These are phyloP conservation scores for Brassica napus DNA, from an alignment of 345 rosid genomes.

Conservation along the genomic window Da-Ae NC_063436.1:9538501-9539000, in stretches of 20 bases:
- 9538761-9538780: constrained; percentile 9
- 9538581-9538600: constrained; percentile 70
- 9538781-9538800: constrained; percentile 33
- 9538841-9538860: constrained; percentile 28
- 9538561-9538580: constrained; percentile 87
- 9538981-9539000: constrained; percentile 21
- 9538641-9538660: constrained; percentile 86
- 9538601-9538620: constrained; percentile 91
- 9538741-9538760: neutral
- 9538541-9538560: constrained; percentile 55
- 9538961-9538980: constrained; percentile 22
- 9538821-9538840: constrained; percentile 30
- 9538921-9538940: constrained; percentile 42
- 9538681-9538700: constrained; percentile 20
- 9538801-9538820: neutral
- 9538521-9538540: constrained; percentile 90
- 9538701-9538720: constrained; percentile 58
- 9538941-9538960: neutral
- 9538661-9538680: constrained; percentile 32
- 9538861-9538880: constrained; percentile 35
- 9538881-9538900: constrained; percentile 39
- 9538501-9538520: constrained; percentile 86
- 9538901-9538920: constrained; percentile 33
- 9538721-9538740: constrained; percentile 56
- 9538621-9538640: constrained; percentile 90